These are phyloP conservation scores for Pseudozyma flocculosa DNA, from an alignment of 1,284 basidiomycete genomes.

Conservation along the genomic window DNA sequence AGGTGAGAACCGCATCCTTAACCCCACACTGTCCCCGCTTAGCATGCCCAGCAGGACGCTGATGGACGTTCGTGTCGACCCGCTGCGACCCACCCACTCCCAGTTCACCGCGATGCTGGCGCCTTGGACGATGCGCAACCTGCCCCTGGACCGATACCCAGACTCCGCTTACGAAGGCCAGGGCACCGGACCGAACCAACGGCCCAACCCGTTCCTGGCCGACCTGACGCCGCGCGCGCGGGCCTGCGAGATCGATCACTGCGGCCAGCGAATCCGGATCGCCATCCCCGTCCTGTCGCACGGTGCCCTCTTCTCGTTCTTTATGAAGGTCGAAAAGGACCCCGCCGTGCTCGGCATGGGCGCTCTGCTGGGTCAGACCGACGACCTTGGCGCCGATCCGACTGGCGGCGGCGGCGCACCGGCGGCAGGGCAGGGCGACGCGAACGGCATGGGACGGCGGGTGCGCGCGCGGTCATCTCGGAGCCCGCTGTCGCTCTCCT, in stretches of 20 bases:
- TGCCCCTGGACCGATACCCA: constrained; percentile 9
- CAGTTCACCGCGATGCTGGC: constrained; percentile 62
- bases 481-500: constrained; percentile 27
- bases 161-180: not conserved
- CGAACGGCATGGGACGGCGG: not conserved
- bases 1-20: too few species aligned
- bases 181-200: not conserved
- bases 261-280: constrained; percentile 53
- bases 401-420: not conserved
- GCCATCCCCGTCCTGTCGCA: constrained; percentile 53
- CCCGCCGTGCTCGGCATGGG: constrained; percentile 43
- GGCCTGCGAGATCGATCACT: constrained; percentile 58
- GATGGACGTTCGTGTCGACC: not conserved
- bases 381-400: constrained; percentile 10
- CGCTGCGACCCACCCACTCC: too few species aligned
- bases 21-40: too few species aligned
- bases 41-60: too few species aligned
- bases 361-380: constrained; percentile 19
- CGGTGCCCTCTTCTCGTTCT: constrained; percentile 58
- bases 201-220: constrained; percentile 59
- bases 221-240: constrained; percentile 59
- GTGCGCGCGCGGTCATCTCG: constrained; percentile 17
- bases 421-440: not conserved
- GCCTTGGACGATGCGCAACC: constrained; percentile 60
- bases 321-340: constrained; percentile 58